Evolutionary conservation across 306 rosid genomes (phyloP).

Genomic region (Gynostemma pentaphyllum): DNA sequence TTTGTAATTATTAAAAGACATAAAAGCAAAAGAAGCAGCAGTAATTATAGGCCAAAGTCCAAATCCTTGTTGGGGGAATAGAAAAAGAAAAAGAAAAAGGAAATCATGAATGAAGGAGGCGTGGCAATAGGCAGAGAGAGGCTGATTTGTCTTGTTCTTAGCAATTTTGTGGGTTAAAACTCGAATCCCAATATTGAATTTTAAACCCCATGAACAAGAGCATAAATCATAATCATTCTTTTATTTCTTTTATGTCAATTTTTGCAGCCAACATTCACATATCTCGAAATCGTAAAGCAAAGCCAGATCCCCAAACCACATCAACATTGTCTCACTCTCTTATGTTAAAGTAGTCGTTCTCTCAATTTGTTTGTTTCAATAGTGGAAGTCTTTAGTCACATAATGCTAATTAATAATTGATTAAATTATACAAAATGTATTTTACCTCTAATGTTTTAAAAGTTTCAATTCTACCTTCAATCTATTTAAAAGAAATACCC

Average conservation of each 20-base stretch:
- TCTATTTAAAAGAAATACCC: too few relatives aligned
- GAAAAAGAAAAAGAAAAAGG: slow-evolving; percentile 29
- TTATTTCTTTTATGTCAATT: not conserved
- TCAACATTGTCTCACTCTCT: not conserved
- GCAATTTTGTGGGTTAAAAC: not conserved
- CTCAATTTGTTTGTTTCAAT: too few relatives aligned
- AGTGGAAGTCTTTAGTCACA: too few relatives aligned
- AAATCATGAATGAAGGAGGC: not conserved
- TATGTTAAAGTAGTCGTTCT: too few relatives aligned
- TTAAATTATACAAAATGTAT: too few relatives aligned
- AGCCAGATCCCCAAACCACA: not conserved
- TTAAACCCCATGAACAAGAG: too few relatives aligned
- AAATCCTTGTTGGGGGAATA: slow-evolving; percentile 25
- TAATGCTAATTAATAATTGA: too few relatives aligned
- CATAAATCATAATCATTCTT: not conserved
- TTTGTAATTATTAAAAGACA: not conserved
- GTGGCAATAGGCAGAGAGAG: too few relatives aligned
- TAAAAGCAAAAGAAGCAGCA: not conserved
- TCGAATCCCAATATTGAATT: slow-evolving; percentile 1
- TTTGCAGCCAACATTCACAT: too few relatives aligned
- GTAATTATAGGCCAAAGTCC: slow-evolving; percentile 24
- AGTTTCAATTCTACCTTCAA: too few relatives aligned
- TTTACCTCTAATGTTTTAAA: too few relatives aligned
- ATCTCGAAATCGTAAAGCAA: not conserved
- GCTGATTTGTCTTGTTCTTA: not conserved